These are phyloP conservation scores for Xylaria sp. DNA, from an alignment of 2,329 filamentous ascomycete genomes.

Conservation along the genomic window DNA sequence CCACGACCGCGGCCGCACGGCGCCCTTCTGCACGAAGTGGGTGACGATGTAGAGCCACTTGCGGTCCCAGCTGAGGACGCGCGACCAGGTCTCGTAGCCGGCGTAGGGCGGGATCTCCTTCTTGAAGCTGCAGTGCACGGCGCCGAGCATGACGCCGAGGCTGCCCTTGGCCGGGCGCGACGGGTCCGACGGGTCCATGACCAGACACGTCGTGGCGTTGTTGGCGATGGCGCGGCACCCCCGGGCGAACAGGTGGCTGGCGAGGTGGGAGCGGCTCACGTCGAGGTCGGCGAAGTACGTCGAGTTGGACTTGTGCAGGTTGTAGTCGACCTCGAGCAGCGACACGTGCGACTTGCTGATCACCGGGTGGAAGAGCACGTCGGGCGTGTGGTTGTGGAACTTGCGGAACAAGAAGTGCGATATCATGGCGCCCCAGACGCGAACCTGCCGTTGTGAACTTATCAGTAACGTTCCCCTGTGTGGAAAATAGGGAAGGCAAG, in stretches of 20 bases:
- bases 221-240: slow-evolving; percentile 56
- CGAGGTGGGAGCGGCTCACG: slow-evolving; percentile 77
- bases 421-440: slow-evolving; percentile 60
- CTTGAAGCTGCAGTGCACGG: slow-evolving; percentile 74
- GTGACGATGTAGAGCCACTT: slow-evolving; percentile 82
- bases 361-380: slow-evolving; percentile 73
- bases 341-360: slow-evolving; percentile 69
- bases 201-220: slow-evolving; percentile 54
- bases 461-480: slow-evolving; percentile 5
- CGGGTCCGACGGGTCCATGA: slow-evolving; percentile 51
- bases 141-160: slow-evolving; percentile 69
- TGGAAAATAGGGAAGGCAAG: background rate
- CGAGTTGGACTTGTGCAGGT: slow-evolving; percentile 79
- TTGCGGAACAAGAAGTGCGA: slow-evolving; percentile 56
- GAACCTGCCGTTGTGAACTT: slow-evolving; percentile 47
- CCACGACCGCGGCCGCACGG: slow-evolving; percentile 58
- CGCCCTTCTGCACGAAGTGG: slow-evolving; percentile 69
- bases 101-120: slow-evolving; percentile 71
- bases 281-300: slow-evolving; percentile 91
- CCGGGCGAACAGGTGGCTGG: slow-evolving; percentile 67
- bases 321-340: slow-evolving; percentile 82
- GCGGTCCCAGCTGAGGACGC: slow-evolving; percentile 73
- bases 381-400: slow-evolving; percentile 53
- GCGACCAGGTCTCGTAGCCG: slow-evolving; percentile 73
- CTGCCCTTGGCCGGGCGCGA: slow-evolving; percentile 51